Conservation (phyloP, 2,329 filamentous ascomycete species). For the Aspergillus sp. region DNA sequence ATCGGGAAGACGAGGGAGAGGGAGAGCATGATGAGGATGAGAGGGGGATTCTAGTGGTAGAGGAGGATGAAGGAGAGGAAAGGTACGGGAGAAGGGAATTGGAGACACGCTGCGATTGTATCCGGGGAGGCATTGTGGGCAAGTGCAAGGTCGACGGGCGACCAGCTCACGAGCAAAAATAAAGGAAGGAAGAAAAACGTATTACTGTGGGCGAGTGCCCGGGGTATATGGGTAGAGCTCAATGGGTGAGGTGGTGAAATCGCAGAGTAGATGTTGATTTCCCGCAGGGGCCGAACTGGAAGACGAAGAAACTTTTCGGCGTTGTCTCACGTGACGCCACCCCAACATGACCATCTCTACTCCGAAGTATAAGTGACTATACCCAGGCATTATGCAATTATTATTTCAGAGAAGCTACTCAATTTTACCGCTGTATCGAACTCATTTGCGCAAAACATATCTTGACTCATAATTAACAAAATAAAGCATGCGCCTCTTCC, state of each 20-base stretch:
- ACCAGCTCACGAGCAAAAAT: neutral
- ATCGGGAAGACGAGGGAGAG: conserved; percentile 20
- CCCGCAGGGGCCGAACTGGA: neutral
- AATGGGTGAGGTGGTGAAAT: conserved; percentile 19
- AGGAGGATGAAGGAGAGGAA: conserved; percentile 29
- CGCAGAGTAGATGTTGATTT: conserved; percentile 14
- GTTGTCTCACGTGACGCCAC: conserved; percentile 13
- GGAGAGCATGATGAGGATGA: conserved; percentile 9
- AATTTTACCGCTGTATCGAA: neutral
- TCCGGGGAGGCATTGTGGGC: conserved; percentile 39
- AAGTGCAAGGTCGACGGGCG: neutral
- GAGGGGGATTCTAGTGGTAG: conserved; percentile 10
- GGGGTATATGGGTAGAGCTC: conserved; percentile 1
- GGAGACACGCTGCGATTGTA: conserved; percentile 37
- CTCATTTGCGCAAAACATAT: neutral
- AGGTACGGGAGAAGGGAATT: conserved; percentile 34
- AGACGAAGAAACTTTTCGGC: conserved; percentile 34
- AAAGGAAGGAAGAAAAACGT: neutral
- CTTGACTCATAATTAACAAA: neutral
- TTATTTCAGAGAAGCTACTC: neutral
- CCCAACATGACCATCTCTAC: neutral
- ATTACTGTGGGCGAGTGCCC: neutral
- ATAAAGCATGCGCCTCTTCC: neutral
- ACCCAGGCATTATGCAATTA: neutral
- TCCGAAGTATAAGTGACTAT: neutral